Conservation (phyloP, 169 alveolate species). For the Blepharisma undulans region DNA sequence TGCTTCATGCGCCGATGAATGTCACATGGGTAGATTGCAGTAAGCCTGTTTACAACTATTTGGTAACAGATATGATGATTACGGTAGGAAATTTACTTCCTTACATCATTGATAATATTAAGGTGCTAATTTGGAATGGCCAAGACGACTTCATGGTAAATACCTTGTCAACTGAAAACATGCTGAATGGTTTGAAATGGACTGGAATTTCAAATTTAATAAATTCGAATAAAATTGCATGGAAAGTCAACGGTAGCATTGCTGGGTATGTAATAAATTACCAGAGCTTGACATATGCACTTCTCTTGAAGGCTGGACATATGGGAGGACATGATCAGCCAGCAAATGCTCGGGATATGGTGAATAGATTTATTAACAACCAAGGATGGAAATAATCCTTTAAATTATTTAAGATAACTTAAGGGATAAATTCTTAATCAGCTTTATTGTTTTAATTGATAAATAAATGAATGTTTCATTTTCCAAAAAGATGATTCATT, state of each 20-base stretch:
- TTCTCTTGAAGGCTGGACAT: slow-evolving; percentile 70
- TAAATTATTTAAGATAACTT: background rate
- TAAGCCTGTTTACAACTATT: background rate
- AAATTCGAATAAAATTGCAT: slow-evolving; percentile 19
- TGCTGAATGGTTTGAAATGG: slow-evolving; percentile 44
- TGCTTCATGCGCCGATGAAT: background rate
- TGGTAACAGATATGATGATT: background rate
- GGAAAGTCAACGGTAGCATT: slow-evolving; percentile 57
- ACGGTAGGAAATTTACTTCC: background rate
- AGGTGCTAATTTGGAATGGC: slow-evolving; percentile 26
- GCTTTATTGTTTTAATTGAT: background rate
- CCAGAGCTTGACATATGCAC: slow-evolving; percentile 56
- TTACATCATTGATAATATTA: background rate
- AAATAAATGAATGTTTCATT: too few species aligned
- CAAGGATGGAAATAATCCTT: slow-evolving; percentile 21
- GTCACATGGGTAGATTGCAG: slow-evolving; percentile 2
- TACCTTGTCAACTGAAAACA: background rate
- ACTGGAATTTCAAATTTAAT: slow-evolving; percentile 32
- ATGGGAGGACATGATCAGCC: slow-evolving; percentile 62
- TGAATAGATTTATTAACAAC: slow-evolving; percentile 37
- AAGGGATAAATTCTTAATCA: background rate
- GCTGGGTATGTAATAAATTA: slow-evolving; percentile 58
- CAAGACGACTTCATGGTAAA: slow-evolving; percentile 31
- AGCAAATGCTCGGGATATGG: slow-evolving; percentile 47
- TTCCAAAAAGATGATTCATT: background rate